Percentiles rank a stretch among this genome's conserved stretches.
Conservation (phyloP, 2,329 filamentous ascomycete genomes). For the Hymenoscyphus albidus region DNA sequence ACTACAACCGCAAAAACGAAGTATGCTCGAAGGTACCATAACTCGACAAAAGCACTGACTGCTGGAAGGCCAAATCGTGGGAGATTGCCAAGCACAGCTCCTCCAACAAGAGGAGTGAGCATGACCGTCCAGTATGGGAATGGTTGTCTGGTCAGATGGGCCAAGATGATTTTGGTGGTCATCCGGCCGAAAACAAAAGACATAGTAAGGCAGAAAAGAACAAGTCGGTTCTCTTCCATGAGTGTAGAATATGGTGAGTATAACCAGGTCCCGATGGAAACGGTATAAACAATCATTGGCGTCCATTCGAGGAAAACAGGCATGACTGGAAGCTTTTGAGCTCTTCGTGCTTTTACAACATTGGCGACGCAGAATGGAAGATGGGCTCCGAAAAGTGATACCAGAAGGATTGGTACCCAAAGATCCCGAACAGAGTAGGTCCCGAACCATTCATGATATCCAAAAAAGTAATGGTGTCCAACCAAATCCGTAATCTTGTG, state of each 20-base stretch:
- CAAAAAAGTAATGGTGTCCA: constrained; percentile 51
- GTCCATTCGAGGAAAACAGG: constrained; percentile 93
- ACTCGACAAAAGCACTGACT: constrained; percentile 63
- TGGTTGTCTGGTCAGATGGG: constrained; percentile 86
- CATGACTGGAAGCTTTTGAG: constrained; percentile 67
- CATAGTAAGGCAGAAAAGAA: constrained; percentile 89
- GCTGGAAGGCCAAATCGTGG: constrained; percentile 69
- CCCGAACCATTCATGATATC: constrained; percentile 58
- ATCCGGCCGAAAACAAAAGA: constrained; percentile 97
- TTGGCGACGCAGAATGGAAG: constrained; percentile 87
- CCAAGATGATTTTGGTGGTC: constrained; percentile 98
- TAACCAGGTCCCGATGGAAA: constrained; percentile 75
- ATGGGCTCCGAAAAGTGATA: constrained; percentile 66
- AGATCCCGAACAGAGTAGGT: constrained; percentile 77
- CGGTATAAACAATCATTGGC: constrained; percentile 78
- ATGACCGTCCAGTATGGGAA: constrained; percentile 97
- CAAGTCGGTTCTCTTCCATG: constrained; percentile 77
- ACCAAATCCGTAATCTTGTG: constrained; percentile 68
- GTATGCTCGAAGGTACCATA: constrained; percentile 80
- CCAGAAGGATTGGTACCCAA: constrained; percentile 72
- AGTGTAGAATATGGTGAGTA: constrained; percentile 84
- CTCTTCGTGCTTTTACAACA: constrained; percentile 71
- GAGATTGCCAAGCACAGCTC: constrained; percentile 77
- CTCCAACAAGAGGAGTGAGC: constrained; percentile 79
- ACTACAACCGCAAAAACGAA: constrained; percentile 78